Evolutionary conservation across 176 grass and related monocot species (phyloP), one percentile per base, ranked within the genome.

Genomic region (Lolium perenne): DNA sequence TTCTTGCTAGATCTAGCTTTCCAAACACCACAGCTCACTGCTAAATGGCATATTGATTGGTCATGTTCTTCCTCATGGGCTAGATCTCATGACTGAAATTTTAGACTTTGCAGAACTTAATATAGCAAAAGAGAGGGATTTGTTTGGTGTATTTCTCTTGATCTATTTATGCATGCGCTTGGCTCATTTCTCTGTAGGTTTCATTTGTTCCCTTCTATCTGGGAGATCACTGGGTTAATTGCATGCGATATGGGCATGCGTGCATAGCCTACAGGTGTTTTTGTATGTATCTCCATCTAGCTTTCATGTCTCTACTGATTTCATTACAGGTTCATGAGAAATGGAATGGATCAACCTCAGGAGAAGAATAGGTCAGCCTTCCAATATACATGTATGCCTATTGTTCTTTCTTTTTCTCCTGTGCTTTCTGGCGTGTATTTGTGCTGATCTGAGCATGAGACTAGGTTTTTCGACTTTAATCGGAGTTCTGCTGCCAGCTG

Each of bases 191-290:
- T 81, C 63, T 53, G 79, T 21, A 69, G 45, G 9, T 77, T 78
- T 69, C 6, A 38, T 69, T 53, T 69, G 10, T 32, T 66, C 43
- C 22, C 78, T 48, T 80, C 17, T 66, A 66, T 45, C 16, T 80
- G 49, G 59, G 46, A 81, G 62, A 81, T 18, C 46, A 38, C 38
- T 45, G 79, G 79, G 63, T 53, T 53, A 49, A 66, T 8, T 69
- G 79, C 62, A 81, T 81, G 62, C 62, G 46, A 53, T 68, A 81
- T 81, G 46, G 79, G 79, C 79, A 68, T 53, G 46, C 25, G 62
- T 68, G 62, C 62, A 38, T 38, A 68, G 47, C 62, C 62, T 61
- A 81, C 79, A 53, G 51, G 79, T 68, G 18, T 38, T 21, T 81
- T 46, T 81, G 45, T 26, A 66, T 51, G 61, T 51, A 60, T 67